Evolutionary conservation across 2,329 filamentous ascomycete species (phyloP).

Genomic region (Aspergillus alliaceus): DNA sequence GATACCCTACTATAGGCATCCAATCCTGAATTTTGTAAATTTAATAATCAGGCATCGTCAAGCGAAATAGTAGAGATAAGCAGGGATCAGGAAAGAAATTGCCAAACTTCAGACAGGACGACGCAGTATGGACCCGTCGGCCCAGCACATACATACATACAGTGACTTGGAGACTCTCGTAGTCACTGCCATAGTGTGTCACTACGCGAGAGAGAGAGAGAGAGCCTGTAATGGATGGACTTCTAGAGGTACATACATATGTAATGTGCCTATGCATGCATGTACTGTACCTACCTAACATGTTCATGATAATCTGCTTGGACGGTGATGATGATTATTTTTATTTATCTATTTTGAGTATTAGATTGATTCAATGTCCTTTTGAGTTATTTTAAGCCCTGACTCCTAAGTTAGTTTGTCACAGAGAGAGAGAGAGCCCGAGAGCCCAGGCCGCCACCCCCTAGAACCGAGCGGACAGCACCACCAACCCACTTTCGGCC

Average conservation of each 20-base stretch:
- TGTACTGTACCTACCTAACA: not conserved
- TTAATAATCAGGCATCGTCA: not conserved
- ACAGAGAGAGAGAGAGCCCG: not conserved
- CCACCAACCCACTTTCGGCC: constrained; percentile 17
- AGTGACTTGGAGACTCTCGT: not conserved
- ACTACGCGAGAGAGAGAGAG: not conserved
- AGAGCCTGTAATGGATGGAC: not conserved
- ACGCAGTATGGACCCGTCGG: constrained; percentile 1
- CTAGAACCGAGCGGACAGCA: constrained; percentile 30
- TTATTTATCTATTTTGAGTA: not conserved
- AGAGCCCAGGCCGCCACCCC: constrained; percentile 31
- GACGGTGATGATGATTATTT: not conserved
- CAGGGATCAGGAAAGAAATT: not conserved
- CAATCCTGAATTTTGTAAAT: not conserved
- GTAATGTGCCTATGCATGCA: not conserved
- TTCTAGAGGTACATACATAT: not conserved
- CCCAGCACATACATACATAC: constrained; percentile 5
- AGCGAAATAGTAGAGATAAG: not conserved
- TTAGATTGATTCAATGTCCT: not conserved
- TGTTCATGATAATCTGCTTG: not conserved
- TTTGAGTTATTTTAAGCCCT: constrained; percentile 10
- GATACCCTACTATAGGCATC: not conserved
- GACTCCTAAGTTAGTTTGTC: constrained; percentile 2
- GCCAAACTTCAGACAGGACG: constrained; percentile 1
- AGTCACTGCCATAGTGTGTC: constrained; percentile 15